Conservation (phyloP, 495 filamentous ascomycete species). For the Halenospora varia region DNA sequence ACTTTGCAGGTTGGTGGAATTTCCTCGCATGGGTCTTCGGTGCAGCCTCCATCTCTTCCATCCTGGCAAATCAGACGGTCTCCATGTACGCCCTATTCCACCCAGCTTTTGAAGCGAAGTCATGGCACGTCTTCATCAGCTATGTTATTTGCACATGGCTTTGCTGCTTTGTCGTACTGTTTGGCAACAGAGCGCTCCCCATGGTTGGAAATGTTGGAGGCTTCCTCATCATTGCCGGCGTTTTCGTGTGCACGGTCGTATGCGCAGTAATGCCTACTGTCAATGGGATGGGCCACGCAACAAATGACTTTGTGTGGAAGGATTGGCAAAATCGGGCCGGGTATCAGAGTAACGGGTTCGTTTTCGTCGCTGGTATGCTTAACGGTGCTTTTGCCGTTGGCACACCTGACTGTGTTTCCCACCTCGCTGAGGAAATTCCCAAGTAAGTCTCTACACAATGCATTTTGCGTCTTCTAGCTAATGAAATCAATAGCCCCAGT, state of each 20-base stretch:
- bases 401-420: constrained; percentile 70
- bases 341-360: constrained; percentile 56
- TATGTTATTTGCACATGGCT: constrained; percentile 67
- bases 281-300: constrained; percentile 40
- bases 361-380: constrained; percentile 75
- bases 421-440: constrained; percentile 81
- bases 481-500: constrained; percentile 33
- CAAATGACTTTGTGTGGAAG: constrained; percentile 55
- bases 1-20: constrained; percentile 78
- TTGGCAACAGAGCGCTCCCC: constrained; percentile 65
- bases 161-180: constrained; percentile 59
- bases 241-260: constrained; percentile 68
- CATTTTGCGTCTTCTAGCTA: background rate
- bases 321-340: constrained; percentile 19
- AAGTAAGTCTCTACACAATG: constrained; percentile 23
- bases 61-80: constrained; percentile 62
- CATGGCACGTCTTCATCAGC: constrained; percentile 74
- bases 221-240: constrained; percentile 64
- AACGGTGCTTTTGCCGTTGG: constrained; percentile 86
- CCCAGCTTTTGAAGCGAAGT: constrained; percentile 52
- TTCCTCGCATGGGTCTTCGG: constrained; percentile 74
- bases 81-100: constrained; percentile 72
- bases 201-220: constrained; percentile 62
- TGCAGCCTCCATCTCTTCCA: constrained; percentile 61
- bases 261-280: constrained; percentile 68